Conservation (phyloP, 306 rosid genomes). For the Glycine latifolia region DNA sequence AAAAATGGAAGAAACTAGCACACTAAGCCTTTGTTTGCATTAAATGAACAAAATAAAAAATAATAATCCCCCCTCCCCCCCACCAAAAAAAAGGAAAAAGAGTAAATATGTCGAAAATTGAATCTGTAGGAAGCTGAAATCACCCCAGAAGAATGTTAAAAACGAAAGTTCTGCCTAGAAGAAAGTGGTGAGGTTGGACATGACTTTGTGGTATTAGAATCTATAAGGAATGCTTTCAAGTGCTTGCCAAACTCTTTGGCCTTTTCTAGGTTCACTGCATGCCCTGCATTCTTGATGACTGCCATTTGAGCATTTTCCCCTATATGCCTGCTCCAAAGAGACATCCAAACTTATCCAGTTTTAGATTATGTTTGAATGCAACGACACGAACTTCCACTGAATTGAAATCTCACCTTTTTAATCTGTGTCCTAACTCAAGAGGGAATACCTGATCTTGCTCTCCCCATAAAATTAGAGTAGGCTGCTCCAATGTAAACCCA, state of each 20-base stretch:
- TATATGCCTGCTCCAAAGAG: constrained; percentile 54
- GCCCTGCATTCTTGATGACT: constrained; percentile 72
- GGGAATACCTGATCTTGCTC: constrained; percentile 75
- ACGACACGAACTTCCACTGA: too few relatives aligned
- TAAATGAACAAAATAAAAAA: constrained; percentile 2
- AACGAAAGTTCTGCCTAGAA: constrained; percentile 42
- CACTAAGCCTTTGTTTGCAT: constrained; percentile 25
- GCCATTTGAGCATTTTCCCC: constrained; percentile 59
- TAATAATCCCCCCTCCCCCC: not conserved
- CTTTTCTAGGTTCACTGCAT: constrained; percentile 69
- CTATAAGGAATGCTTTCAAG: constrained; percentile 60
- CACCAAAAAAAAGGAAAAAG: not conserved
- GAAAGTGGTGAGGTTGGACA: constrained; percentile 37
- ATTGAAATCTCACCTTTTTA: constrained; percentile 54
- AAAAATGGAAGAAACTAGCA: constrained; percentile 13
- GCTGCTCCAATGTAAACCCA: constrained; percentile 48
- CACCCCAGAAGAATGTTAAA: not conserved
- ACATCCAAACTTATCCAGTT: not conserved
- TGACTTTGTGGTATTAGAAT: constrained; percentile 30
- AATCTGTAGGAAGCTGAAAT: constrained; percentile 28
- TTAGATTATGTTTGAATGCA: constrained; percentile 16
- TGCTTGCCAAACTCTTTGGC: constrained; percentile 62
- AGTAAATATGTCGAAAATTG: not conserved
- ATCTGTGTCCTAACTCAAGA: constrained; percentile 67
- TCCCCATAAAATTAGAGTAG: constrained; percentile 70